Conservation (phyloP, 257 asterid species). For the Eucommia ulmoides region DNA sequence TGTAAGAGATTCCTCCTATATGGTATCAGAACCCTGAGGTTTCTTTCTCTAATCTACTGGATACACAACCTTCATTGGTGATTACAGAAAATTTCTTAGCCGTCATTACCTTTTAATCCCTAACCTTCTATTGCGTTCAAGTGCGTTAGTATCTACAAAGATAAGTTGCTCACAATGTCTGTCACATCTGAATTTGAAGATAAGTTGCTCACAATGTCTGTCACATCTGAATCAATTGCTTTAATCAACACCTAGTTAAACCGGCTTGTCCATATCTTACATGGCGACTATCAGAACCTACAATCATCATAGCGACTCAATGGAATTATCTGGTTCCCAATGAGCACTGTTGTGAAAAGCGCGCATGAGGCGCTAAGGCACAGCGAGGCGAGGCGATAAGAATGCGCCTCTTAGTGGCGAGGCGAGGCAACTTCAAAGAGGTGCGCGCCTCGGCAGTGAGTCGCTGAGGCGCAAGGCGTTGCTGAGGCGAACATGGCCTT, state of each 20-base stretch:
- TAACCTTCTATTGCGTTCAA: not conserved
- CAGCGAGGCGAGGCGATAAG: no score
- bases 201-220: not conserved
- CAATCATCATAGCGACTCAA: not conserved
- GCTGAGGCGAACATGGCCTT: no score
- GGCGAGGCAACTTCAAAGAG: no score
- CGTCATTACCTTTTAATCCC: no score
- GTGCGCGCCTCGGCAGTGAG: no score
- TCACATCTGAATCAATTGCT: not conserved
- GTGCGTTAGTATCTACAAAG: not conserved
- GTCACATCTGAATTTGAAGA: not conserved
- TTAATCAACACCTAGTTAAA: not conserved
- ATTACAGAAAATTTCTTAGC: not conserved
- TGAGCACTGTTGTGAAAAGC: no score
- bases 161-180: not conserved
- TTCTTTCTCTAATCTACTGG: no score
- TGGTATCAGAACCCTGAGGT: not conserved
- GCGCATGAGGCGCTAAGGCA: no score
- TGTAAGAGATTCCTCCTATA: not conserved
- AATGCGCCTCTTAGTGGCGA: no score
- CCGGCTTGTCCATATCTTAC: not conserved
- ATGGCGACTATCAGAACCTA: not conserved
- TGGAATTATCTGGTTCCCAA: not conserved
- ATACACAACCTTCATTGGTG: not conserved
- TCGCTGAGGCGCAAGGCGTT: no score